Evolutionary conservation across 495 filamentous ascomycete species (phyloP).

Genomic region (Monascus purpureus): DNA sequence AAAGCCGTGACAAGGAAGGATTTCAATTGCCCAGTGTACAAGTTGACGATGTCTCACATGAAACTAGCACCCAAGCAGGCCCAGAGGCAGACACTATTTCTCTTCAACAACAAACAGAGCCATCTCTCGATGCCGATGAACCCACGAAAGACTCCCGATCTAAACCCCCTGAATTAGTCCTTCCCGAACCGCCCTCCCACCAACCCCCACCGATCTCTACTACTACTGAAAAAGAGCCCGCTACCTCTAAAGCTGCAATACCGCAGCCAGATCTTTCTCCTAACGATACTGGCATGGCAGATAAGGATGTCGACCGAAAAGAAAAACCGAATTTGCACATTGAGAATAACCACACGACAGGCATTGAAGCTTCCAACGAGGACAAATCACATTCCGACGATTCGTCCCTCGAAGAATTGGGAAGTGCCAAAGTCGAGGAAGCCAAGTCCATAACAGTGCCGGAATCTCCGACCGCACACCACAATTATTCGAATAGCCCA

Average conservation of each 20-base stretch:
- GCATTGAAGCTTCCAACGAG: conserved; percentile 36
- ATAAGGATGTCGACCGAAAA: conserved; percentile 9
- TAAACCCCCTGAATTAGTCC: too few relatives aligned
- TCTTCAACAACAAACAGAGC: conserved; percentile 9
- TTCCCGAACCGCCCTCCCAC: too few relatives aligned
- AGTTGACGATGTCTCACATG: conserved; percentile 19
- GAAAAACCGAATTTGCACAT: conserved; percentile 37
- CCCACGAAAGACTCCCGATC: conserved; percentile 9
- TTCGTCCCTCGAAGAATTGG: conserved; percentile 79
- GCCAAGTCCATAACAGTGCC: conserved; percentile 71
- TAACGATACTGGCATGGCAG: conserved; percentile 6
- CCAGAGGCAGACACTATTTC: conserved; percentile 17
- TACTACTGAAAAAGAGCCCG: conserved; percentile 7
- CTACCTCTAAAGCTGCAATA: conserved; percentile 3
- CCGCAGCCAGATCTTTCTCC: conserved; percentile 9
- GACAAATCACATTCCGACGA: conserved; percentile 64
- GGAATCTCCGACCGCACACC: conserved; percentile 63
- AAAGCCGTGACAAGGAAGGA: too few relatives aligned
- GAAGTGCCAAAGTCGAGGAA: conserved; percentile 67
- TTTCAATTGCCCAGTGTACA: conserved; percentile 21
- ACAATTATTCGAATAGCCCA: conserved; percentile 21
- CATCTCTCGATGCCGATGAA: conserved; percentile 7
- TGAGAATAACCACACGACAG: neutral
- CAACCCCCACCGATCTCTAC: conserved; percentile 7
- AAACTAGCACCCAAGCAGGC: conserved; percentile 13